phyloP scores from a whole-genome alignment of 208 protist genomes.

The Herpetomonas samuelpessoai region DNA sequence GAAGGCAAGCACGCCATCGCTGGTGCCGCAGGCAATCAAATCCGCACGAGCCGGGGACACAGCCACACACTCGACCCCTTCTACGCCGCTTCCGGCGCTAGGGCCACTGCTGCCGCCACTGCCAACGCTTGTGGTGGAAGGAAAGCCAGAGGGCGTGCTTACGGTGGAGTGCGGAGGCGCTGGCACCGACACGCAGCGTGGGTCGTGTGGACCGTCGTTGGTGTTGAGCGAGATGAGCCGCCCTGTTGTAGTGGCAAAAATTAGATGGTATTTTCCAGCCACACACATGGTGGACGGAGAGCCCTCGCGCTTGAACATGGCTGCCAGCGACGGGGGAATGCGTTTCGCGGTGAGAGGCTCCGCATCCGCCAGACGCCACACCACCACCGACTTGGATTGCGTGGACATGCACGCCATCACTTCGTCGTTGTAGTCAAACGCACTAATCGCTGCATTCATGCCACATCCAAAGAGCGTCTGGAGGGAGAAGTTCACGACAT shows the following conservation, averaged over 20 bases:
- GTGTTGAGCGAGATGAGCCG: constrained; percentile 78
- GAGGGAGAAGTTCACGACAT: constrained; percentile 45
- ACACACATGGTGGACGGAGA: constrained; percentile 66
- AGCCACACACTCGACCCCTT: constrained; percentile 59
- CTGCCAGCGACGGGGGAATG: constrained; percentile 23
- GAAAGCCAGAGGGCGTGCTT: background rate
- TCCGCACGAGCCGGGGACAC: constrained; percentile 63
- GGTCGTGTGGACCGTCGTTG: constrained; percentile 49
- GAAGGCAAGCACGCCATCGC: constrained; percentile 60
- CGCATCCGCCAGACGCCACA: constrained; percentile 57
- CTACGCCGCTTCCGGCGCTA: constrained; percentile 25
- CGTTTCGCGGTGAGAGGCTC: constrained; percentile 53
- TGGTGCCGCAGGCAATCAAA: constrained; percentile 67
- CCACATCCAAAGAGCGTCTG: constrained; percentile 51
- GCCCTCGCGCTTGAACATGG: constrained; percentile 60
- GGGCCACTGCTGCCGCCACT: background rate
- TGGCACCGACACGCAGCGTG: constrained; percentile 31
- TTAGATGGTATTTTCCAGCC: constrained; percentile 73
- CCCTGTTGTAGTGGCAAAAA: constrained; percentile 73
- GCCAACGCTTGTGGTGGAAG: no score
- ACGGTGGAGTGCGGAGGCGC: background rate
- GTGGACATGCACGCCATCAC: constrained; percentile 62
- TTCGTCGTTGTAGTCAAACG: constrained; percentile 85
- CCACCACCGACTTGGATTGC: constrained; percentile 29
- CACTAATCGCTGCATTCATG: constrained; percentile 35